Percentiles rank a stretch among this genome's conserved stretches.
Conservation (phyloP, 768 basidiomycete genomes). For the Chalciporus sphaerocephalus region DNA sequence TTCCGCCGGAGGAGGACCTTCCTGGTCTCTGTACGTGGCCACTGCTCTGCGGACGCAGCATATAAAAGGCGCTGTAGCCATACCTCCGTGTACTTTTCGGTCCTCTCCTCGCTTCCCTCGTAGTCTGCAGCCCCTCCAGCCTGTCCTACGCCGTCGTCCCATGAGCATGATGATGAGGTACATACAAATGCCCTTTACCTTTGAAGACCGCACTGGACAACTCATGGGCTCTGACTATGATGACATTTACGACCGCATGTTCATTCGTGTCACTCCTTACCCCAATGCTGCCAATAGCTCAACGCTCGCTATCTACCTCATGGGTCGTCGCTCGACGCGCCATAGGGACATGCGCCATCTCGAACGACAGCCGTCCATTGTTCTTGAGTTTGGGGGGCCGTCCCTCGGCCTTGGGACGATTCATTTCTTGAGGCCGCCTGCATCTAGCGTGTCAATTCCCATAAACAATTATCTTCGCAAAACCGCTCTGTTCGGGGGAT, state of each 20-base stretch:
- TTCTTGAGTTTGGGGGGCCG: conserved; percentile 54
- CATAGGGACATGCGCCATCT: conserved; percentile 52
- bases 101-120: background rate
- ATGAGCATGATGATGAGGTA: conserved; percentile 18
- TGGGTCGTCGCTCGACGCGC: conserved; percentile 60
- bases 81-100: conserved; percentile 1
- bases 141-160: conserved; percentile 12
- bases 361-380: conserved; percentile 48
- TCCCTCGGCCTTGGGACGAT: conserved; percentile 58
- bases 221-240: conserved; percentile 61
- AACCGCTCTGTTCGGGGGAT: conserved; percentile 60
- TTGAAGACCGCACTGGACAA: conserved; percentile 66
- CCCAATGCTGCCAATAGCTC: conserved; percentile 36
- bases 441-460: conserved; percentile 41
- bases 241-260: conserved; percentile 74
- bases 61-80: conserved; percentile 15
- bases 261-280: conserved; percentile 55
- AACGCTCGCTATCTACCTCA: conserved; percentile 56
- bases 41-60: conserved; percentile 20
- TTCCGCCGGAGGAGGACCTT: conserved; percentile 16
- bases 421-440: conserved; percentile 43
- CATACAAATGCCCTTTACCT: conserved; percentile 45
- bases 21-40: conserved; percentile 13
- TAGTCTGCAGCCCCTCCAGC: background rate
- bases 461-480: conserved; percentile 66